Percentiles rank a stretch among this genome's conserved stretches.
Conservation (phyloP, 139 green algal species). For the Coelastrella sp. region DNA sequence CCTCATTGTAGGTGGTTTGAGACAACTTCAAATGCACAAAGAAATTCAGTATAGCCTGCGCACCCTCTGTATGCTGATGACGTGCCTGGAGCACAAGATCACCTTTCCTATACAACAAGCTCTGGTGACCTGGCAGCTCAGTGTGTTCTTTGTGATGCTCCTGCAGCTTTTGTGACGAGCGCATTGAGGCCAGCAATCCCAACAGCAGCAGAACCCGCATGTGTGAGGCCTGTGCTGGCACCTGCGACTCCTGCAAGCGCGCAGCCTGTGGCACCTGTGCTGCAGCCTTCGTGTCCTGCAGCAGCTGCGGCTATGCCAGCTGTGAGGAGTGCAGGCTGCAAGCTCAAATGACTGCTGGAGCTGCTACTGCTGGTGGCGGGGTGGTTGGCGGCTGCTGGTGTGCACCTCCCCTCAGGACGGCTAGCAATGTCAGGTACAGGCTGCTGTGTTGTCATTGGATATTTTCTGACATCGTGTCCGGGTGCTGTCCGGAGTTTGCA, state of each 20-base stretch:
- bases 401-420: background rate
- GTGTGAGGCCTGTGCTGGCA: conserved; percentile 35
- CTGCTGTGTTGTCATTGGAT: no score
- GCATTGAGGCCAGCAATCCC: background rate
- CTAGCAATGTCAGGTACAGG: conserved; percentile 19
- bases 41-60: no score
- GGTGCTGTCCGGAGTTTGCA: no score
- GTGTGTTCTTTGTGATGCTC: no score
- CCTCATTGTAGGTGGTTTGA: no score
- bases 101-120: no score
- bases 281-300: conserved; percentile 8
- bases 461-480: no score
- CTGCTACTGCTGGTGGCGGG: background rate
- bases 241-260: conserved; percentile 31
- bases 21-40: no score
- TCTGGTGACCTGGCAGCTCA: no score
- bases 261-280: conserved; percentile 24
- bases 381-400: conserved; percentile 35
- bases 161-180: conserved; percentile 31
- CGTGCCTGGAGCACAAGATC: no score
- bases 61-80: no score
- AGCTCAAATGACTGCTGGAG: background rate
- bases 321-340: conserved; percentile 36
- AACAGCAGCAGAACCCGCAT: background rate
- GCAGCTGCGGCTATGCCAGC: conserved; percentile 22